Evolutionary conservation across 1,139 yeast genomes (phyloP).

Genomic region (Nakaseomyces bracarensis): DNA sequence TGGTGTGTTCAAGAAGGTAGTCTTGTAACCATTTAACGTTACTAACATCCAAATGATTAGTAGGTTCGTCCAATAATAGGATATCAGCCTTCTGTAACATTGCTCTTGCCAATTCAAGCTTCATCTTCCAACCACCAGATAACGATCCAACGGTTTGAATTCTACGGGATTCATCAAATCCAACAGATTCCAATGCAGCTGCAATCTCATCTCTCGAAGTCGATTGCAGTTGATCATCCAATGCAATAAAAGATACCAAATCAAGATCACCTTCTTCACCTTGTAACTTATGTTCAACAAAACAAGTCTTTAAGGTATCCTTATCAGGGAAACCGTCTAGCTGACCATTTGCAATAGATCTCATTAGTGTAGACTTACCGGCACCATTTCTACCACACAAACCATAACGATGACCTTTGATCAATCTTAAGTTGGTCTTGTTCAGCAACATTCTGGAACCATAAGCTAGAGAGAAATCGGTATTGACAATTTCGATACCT

Average conservation of each 20-base stretch:
- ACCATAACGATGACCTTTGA: constrained; percentile 96
- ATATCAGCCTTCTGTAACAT: constrained; percentile 98
- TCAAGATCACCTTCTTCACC: constrained; percentile 92
- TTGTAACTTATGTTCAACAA: constrained; percentile 94
- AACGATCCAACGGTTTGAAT: constrained; percentile 86
- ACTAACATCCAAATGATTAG: constrained; percentile 92
- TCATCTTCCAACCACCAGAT: constrained; percentile 99
- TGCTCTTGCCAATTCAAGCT: constrained; percentile 94
- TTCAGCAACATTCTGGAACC: constrained; percentile 96
- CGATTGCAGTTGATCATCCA: constrained; percentile 68
- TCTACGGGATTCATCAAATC: constrained; percentile 85
- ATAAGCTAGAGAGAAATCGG: constrained; percentile 91
- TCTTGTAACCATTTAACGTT: constrained; percentile 93
- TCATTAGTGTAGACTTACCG: constrained; percentile 95
- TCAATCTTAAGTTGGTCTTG: constrained; percentile 77
- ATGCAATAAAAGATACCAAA: constrained; percentile 79
- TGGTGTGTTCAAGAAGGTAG: constrained; percentile 68
- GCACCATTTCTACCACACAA: constrained; percentile 98
- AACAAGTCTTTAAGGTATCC: constrained; percentile 81
- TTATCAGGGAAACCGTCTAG: constrained; percentile 96
- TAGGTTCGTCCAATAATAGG: constrained; percentile 91
- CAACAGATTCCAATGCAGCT: constrained; percentile 70
- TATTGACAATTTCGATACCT: constrained; percentile 83
- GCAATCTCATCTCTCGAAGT: constrained; percentile 65
- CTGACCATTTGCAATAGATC: constrained; percentile 95